These are phyloP conservation scores for Meyerozyma carpophila DNA, from an alignment of 1,139 yeast species.

Conservation along the genomic window DNA sequence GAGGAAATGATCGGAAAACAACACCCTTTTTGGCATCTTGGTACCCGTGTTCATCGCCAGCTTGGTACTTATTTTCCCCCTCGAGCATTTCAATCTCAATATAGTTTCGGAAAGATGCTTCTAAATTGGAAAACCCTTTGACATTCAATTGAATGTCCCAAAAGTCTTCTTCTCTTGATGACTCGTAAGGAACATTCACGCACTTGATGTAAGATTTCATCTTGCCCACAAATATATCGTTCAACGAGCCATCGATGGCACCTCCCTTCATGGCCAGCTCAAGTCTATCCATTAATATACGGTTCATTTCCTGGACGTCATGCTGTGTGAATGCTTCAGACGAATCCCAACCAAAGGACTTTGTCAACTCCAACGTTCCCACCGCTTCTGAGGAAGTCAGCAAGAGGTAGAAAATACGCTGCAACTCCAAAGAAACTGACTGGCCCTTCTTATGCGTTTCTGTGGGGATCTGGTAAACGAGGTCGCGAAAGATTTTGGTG, in stretches of 20 bases:
- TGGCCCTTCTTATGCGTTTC: conserved; percentile 33
- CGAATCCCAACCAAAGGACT: conserved; percentile 96
- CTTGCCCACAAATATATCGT: conserved; percentile 87
- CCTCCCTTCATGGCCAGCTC: conserved; percentile 93
- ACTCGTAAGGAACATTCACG: conserved; percentile 90
- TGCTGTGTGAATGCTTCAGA: conserved; percentile 96
- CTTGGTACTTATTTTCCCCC: conserved; percentile 95
- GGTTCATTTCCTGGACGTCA: conserved; percentile 93
- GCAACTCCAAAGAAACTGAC: conserved; percentile 78
- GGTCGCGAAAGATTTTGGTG: conserved; percentile 74
- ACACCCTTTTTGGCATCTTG: conserved; percentile 98
- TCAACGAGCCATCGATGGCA: conserved; percentile 70
- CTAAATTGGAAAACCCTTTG: conserved; percentile 67
- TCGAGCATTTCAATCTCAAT: conserved; percentile 83
- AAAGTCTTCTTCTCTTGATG: conserved; percentile 87
- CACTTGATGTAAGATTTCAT: conserved; percentile 95
- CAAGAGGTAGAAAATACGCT: conserved; percentile 76
- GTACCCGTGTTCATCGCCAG: conserved; percentile 76
- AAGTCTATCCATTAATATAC: conserved; percentile 90
- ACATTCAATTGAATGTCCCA: conserved; percentile 98
- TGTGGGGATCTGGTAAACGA: conserved; percentile 89
- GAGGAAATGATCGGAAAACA: conserved; percentile 84
- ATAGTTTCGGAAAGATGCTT: conserved; percentile 78
- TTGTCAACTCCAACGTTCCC: conserved; percentile 81
- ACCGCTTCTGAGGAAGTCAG: conserved; percentile 71